Percentiles rank a stretch among this genome's conserved stretches.
Conservation (phyloP, 306 rosid genomes). For the Rosa chinensis region DNA sequence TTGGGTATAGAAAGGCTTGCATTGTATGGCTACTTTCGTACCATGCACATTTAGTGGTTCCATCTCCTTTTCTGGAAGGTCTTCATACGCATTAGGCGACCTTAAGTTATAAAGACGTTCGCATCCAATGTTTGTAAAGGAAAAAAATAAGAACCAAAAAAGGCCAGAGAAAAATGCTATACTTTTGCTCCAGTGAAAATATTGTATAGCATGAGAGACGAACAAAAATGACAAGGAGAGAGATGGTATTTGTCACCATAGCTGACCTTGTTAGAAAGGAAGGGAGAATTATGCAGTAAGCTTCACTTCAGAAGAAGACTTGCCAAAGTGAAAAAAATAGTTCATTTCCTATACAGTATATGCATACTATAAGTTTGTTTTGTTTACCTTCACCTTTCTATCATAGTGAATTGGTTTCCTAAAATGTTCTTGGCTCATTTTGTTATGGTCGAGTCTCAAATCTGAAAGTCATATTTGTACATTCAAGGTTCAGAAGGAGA, state of each 20-base stretch:
- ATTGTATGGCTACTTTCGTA: constrained; percentile 25
- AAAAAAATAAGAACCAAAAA: background rate
- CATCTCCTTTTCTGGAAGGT: constrained; percentile 51
- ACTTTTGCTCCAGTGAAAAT: background rate
- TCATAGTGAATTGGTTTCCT: background rate
- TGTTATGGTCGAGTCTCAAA: background rate
- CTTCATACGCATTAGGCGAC: constrained; percentile 32
- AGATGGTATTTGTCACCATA: background rate
- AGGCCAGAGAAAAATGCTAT: background rate
- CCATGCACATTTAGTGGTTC: constrained; percentile 31
- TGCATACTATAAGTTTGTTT: background rate
- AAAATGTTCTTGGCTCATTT: background rate
- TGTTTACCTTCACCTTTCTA: background rate
- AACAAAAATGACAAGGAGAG: background rate
- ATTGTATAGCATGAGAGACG: background rate
- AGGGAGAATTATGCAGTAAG: background rate
- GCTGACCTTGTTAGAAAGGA: constrained; percentile 2
- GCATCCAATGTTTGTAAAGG: background rate
- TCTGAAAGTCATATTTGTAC: constrained; percentile 9
- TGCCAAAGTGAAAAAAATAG: background rate
- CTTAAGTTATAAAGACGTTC: background rate
- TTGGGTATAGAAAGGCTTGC: constrained; percentile 39
- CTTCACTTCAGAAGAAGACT: background rate
- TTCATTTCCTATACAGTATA: background rate
- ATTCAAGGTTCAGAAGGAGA: constrained; percentile 18